A percentile compares a stretch with the other conserved stretches of the same genome.
phyloP scores from a whole-genome alignment of 805 yeast species.

The Saccharomycopsis fermentans region DNA sequence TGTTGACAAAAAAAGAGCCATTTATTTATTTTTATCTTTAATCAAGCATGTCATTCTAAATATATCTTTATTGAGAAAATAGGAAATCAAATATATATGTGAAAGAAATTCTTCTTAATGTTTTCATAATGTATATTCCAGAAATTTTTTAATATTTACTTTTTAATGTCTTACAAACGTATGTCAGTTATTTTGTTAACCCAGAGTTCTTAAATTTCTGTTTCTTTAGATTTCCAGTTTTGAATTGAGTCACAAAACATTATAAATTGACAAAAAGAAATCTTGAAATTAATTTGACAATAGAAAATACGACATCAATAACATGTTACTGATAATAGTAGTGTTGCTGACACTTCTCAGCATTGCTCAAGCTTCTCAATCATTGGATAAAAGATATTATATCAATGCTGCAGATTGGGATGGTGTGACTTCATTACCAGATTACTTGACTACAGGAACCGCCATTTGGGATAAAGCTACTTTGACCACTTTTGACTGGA shows the following conservation, averaged over 20 bases:
- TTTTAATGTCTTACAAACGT: background rate
- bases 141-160: no score
- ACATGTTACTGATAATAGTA: background rate
- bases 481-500: conserved; percentile 16
- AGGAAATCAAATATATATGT: background rate
- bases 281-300: background rate
- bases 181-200: no score
- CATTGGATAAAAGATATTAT: conserved; percentile 12
- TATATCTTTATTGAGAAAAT: background rate
- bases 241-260: no score
- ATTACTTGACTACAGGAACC: conserved; percentile 17
- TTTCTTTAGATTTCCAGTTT: no score
- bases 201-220: no score
- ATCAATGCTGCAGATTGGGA: conserved; percentile 15
- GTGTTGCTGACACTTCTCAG: background rate
- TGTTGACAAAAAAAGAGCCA: background rate
- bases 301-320: background rate
- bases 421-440: conserved; percentile 16
- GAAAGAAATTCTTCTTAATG: background rate
- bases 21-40: background rate
- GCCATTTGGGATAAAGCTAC: conserved; percentile 17
- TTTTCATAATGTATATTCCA: background rate
- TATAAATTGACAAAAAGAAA: background rate
- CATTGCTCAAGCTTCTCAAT: background rate
- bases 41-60: background rate